Base-by-base conservation (phyloP, 352 stramenopile genomes). In the Hyphochytrium catenoides region DNA sequence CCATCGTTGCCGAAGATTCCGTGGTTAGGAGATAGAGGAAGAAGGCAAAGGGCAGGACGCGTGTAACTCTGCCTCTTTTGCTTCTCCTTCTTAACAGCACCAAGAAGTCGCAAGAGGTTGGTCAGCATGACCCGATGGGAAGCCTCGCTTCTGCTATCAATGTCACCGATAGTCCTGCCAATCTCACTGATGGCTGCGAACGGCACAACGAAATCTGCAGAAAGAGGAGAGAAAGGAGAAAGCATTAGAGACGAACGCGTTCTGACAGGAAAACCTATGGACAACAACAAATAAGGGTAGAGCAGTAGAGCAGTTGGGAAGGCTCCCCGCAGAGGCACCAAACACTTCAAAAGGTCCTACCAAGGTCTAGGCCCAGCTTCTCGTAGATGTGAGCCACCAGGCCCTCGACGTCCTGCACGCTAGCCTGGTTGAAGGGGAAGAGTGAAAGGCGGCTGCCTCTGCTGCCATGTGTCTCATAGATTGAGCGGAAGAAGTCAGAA, bases 121-220 rank as follows among this genome's bases (percentile, higher is more conserved):
- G 72, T 87, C 28, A 85, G 48, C 68, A 87, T 84, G 41, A 82
- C 74, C 31, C 72, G 69, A 34, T 83, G 72, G 7, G 70, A 62
- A 4, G 82, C 40, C 44, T 87, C 72, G 0, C 64, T 79, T 8
- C 62, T 57, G 12, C 48, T 57, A 31, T 81, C 67, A 14, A 87
- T 73, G 41, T 78, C 62, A 8, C 51, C 50, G 36, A 87, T 74
- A 28, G 61, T 76, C 20, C 60, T 61, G 15, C 72, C 70, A 25
- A 70, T 51, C 36, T 83, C 70, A 2, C 66, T 76, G 17, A 82
- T 52, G 9, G 70, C 72, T 5, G 67, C 72, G 38, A 87, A 87
- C n/a, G 72, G 72, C 15, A 85, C 59, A 3, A 85, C 50, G 32
- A 76, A 83, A 52, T 87, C 72, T n/a, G n/a, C n/a, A n/a, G n/a